These are phyloP conservation scores for Podospora australis DNA, from an alignment of 495 filamentous ascomycete genomes.

Conservation along the genomic window DNA sequence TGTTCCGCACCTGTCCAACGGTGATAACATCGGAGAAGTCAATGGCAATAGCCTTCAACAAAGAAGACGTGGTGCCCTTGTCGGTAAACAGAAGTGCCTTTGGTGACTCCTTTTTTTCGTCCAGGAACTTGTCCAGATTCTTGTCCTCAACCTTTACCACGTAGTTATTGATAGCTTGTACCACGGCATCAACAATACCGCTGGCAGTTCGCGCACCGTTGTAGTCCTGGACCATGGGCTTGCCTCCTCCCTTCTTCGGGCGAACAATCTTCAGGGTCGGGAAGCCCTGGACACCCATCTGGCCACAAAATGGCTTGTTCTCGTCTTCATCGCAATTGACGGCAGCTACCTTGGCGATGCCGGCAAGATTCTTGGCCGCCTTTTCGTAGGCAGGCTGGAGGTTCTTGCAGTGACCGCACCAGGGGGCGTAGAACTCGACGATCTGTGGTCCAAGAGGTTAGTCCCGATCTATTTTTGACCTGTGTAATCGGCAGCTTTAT, in stretches of 20 bases:
- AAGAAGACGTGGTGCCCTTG: conserved; percentile 78
- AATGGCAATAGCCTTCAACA: conserved; percentile 79
- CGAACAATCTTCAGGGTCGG: conserved; percentile 92
- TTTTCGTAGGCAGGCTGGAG: conserved; percentile 95
- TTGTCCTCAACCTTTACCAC: conserved; percentile 83
- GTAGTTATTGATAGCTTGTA: conserved; percentile 83
- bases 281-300: conserved; percentile 90
- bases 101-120: conserved; percentile 61
- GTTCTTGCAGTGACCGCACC: conserved; percentile 95
- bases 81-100: conserved; percentile 94
- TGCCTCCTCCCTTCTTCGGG: conserved; percentile 67
- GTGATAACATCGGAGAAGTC: conserved; percentile 81
- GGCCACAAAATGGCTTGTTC: conserved; percentile 84
- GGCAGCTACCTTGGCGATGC: conserved; percentile 88
- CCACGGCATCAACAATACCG: conserved; percentile 79
- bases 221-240: conserved; percentile 88
- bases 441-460: conserved; percentile 30
- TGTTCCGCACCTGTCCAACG: conserved; percentile 80
- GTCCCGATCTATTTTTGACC: no score
- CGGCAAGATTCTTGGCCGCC: conserved; percentile 78
- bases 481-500: no score
- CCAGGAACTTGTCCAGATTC: conserved; percentile 69
- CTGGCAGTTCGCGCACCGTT: conserved; percentile 74
- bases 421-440: conserved; percentile 84
- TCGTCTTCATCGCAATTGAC: conserved; percentile 92